Evolutionary conservation across 352 stramenopile genomes (phyloP).

Genomic region (Phytopythium montanum): DNA sequence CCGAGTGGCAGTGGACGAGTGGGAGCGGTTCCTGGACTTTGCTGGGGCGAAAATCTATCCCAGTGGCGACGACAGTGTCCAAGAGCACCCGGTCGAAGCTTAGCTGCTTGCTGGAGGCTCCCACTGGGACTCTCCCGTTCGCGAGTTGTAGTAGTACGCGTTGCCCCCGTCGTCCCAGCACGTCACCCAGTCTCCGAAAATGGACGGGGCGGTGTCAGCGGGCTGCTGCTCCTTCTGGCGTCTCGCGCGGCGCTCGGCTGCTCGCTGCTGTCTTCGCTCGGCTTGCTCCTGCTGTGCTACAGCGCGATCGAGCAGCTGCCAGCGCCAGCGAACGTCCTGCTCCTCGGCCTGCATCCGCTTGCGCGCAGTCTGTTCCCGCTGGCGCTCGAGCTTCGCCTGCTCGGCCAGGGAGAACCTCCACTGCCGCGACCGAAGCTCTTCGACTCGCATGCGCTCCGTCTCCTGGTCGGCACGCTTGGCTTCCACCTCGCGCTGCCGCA

Average conservation of each 20-base stretch:
- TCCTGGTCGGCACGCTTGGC: conserved; percentile 27
- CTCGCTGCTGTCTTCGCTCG: conserved; percentile 28
- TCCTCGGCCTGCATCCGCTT: conserved; percentile 51
- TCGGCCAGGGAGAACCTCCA: conserved; percentile 33
- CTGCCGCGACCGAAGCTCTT: conserved; percentile 51
- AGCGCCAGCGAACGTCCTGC: conserved; percentile 23
- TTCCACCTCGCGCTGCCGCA: conserved; percentile 40
- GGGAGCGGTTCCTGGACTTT: conserved; percentile 71
- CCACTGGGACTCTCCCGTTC: conserved; percentile 54
- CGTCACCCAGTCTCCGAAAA: conserved; percentile 38
- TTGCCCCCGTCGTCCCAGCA: conserved; percentile 46
- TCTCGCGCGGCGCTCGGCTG: conserved; percentile 19
- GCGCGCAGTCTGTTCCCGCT: conserved; percentile 34
- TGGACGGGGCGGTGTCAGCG: conserved; percentile 20
- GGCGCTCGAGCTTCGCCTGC: conserved; percentile 17
- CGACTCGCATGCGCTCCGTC: conserved; percentile 28
- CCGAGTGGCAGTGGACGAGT: conserved; percentile 44
- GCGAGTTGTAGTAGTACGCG: conserved; percentile 61
- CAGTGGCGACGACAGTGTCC: conserved; percentile 8
- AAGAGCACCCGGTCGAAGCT: not conserved
- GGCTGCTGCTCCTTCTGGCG: not conserved
- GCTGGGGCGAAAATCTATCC: conserved; percentile 25
- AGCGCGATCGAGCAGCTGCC: conserved; percentile 27
- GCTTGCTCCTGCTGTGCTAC: conserved; percentile 19
- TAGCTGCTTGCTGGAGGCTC: conserved; percentile 20